Conservation (phyloP, 225 moss, liverwort and hornwort species). For the Rhytidiadelphus loreus region DNA sequence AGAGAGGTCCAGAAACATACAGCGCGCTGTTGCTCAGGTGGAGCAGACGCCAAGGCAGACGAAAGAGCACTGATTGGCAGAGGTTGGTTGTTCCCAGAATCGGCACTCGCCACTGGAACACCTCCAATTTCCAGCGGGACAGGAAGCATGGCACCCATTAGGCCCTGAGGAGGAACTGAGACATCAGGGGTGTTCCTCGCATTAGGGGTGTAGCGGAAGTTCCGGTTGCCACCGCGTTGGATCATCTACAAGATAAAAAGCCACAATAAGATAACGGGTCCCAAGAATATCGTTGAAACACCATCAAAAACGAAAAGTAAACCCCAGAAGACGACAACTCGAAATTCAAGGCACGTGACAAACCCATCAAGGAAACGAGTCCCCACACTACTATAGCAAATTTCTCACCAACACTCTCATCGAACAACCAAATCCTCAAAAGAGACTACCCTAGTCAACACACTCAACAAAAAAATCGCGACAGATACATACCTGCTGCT, state of each 20-base stretch:
- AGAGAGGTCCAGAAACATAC: constrained; percentile 5
- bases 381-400: not conserved
- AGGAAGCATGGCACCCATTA: constrained; percentile 88
- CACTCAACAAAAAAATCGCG: not conserved
- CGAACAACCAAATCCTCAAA: not conserved
- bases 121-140: constrained; percentile 77
- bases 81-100: constrained; percentile 63
- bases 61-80: constrained; percentile 91
- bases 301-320: not conserved
- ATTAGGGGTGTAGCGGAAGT: constrained; percentile 73
- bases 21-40: constrained; percentile 91
- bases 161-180: constrained; percentile 65
- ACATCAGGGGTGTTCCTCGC: constrained; percentile 87
- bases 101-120: constrained; percentile 44
- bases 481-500: constrained; percentile 44
- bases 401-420: not conserved
- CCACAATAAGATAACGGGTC: not conserved
- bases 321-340: not conserved
- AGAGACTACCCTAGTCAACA: not conserved
- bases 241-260: constrained; percentile 44
- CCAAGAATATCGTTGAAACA: not conserved
- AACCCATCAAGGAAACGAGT: not conserved
- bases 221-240: constrained; percentile 82
- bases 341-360: not conserved
- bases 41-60: constrained; percentile 85